These are phyloP conservation scores for Fraxinus excelsior DNA, from an alignment of 257 asterid species.

Conservation along the genomic window DNA sequence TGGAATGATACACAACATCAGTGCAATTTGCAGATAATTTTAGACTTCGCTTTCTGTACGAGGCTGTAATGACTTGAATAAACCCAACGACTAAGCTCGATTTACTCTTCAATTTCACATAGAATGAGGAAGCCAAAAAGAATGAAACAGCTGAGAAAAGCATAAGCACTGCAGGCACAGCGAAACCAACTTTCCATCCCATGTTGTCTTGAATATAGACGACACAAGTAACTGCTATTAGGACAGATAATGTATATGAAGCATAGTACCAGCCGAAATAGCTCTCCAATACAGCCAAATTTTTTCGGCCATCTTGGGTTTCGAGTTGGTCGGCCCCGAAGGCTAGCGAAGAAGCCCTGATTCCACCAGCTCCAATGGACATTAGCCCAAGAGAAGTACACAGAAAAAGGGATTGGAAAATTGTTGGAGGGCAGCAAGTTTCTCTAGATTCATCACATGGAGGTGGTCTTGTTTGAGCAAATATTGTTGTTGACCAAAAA, in stretches of 20 bases:
- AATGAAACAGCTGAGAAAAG: conserved; percentile 38
- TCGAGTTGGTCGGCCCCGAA: conserved; percentile 71
- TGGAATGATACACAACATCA: conserved; percentile 36
- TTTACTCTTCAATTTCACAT: conserved; percentile 46
- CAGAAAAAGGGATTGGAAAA: conserved; percentile 45
- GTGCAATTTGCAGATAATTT: conserved; percentile 20
- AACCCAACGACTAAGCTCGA: conserved; percentile 49
- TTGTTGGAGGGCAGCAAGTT: conserved; percentile 42
- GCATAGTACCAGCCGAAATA: conserved; percentile 77
- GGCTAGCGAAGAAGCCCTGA: conserved; percentile 60
- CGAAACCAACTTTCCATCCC: conserved; percentile 81
- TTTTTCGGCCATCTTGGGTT: conserved; percentile 27
- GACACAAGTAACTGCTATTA: conserved; percentile 51
- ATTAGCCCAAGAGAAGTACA: conserved; percentile 53
- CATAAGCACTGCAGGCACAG: conserved; percentile 53
- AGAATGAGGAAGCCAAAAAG: conserved; percentile 55
- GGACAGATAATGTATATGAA: conserved; percentile 34
- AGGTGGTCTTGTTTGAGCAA: conserved; percentile 64
- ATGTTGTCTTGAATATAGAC: conserved; percentile 73
- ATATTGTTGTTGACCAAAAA: conserved; percentile 61
- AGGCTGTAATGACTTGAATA: conserved; percentile 55
- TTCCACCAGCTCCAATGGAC: conserved; percentile 73
- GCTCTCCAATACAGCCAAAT: conserved; percentile 32
- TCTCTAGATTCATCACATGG: conserved; percentile 40
- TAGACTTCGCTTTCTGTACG: conserved; percentile 50